Base-by-base conservation (phyloP, 176 grass and related monocot species). In the Oryza punctata region DNA sequence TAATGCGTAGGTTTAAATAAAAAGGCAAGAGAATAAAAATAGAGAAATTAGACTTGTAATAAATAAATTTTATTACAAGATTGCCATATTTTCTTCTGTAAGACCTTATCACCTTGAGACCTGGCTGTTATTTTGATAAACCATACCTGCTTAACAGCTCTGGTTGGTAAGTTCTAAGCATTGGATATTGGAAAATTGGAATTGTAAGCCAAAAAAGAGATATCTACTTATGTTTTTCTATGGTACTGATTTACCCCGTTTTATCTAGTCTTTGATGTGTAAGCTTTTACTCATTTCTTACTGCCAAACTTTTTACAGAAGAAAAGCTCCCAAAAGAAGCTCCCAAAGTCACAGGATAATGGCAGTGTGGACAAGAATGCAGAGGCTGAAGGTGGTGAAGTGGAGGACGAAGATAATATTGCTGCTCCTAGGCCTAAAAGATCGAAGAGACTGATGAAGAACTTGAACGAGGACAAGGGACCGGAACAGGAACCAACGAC, bases 291-390 rank as follows among this genome's bases (percentile, higher is more conserved):
- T 85, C 32, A 65, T 72, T 72, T 35, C 26, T 81, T 27, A 82
- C 69, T 40, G 15, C 64, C 47, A 47, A 82, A 81, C 25, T 75
- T 59, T 78, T 80, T 88, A 4, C 73, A 99, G 93, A 99, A 82
- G 73, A 99, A 92, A 78, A 79, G 64, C 59, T 83, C 63, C 27
- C 85, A 94, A 74, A 96, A 89, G 88, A 90, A 96, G 85, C 79
- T 47, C 87, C 15, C 28, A 0, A 98, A 90, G 68, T 49, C 74
- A 10, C 77, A 65, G 77, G 86, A 91, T 66, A 79, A 77, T 38
- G 78, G 89, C 24, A 78, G 78, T 81, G 54, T 19, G 7, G 90
- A 85, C 26, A 89, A 87, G 50, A 74, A 75, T 26, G 37, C 15
- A 3, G 85, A 85, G 57, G 69, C 25, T 30, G 82, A 54, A 67